A percentile compares a stretch with the other conserved stretches of the same genome.
Evolutionary conservation across 495 filamentous ascomycete genomes (phyloP).

Genomic region (Acidiella bohemica): DNA sequence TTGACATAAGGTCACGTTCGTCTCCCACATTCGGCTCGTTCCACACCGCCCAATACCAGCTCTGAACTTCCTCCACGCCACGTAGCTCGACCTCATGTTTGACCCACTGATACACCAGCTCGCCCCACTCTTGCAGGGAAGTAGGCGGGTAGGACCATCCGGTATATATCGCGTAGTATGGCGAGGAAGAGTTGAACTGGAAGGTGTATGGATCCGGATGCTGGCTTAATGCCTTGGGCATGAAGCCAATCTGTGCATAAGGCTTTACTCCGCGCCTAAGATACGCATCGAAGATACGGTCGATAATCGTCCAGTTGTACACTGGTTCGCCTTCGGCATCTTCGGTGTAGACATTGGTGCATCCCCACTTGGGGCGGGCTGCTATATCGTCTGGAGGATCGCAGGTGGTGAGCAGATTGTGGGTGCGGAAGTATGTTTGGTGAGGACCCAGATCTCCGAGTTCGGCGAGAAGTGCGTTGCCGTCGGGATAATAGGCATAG

Average conservation of each 20-base stretch:
- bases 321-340: constrained; percentile 11
- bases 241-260: constrained; percentile 15
- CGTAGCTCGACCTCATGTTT: constrained; percentile 12
- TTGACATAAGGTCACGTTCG: background rate
- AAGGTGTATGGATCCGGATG: constrained; percentile 17
- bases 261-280: constrained; percentile 13
- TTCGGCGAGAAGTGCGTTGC: constrained; percentile 9
- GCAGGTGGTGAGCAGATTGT: constrained; percentile 17
- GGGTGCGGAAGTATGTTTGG: constrained; percentile 18
- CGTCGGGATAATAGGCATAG: constrained; percentile 9
- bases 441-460: constrained; percentile 14
- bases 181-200: constrained; percentile 6
- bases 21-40: background rate
- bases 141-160: constrained; percentile 14
- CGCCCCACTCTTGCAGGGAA: constrained; percentile 13
- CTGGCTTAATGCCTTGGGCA: constrained; percentile 10
- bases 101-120: constrained; percentile 17
- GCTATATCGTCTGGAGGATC: constrained; percentile 3
- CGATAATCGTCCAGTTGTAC: constrained; percentile 20
- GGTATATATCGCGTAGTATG: constrained; percentile 14
- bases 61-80: constrained; percentile 8
- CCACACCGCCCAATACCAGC: constrained; percentile 19
- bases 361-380: constrained; percentile 14
- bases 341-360: constrained; percentile 18
- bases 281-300: constrained; percentile 18